These are phyloP conservation scores for Penicillium diatomitis DNA, from an alignment of 495 filamentous ascomycete species.

Conservation along the genomic window DNA sequence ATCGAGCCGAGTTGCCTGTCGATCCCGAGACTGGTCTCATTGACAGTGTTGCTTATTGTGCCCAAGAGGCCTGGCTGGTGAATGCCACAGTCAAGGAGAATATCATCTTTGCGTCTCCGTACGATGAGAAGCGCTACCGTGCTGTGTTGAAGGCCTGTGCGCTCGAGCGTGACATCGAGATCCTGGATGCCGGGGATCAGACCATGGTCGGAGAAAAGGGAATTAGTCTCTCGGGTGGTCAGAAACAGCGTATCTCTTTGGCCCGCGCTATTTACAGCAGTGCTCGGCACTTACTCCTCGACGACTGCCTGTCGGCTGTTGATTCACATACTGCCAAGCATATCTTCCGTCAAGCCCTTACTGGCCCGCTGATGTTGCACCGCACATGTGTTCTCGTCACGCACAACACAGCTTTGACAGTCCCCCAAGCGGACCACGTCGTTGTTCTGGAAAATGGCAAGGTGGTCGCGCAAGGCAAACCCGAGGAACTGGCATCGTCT, in stretches of 20 bases:
- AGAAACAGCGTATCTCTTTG: constrained; percentile 96
- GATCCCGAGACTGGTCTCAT: constrained; percentile 81
- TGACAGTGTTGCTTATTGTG: constrained; percentile 92
- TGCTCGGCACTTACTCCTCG: constrained; percentile 80
- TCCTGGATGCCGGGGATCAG: constrained; percentile 86
- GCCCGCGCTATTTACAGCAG: constrained; percentile 90
- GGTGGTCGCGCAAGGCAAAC: constrained; percentile 62
- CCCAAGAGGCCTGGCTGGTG: constrained; percentile 95
- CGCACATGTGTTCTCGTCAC: constrained; percentile 96
- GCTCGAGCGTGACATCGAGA: constrained; percentile 84
- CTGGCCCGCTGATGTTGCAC: constrained; percentile 77
- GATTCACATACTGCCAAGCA: constrained; percentile 98
- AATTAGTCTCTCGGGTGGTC: constrained; percentile 90
- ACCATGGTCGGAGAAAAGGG: constrained; percentile 96
- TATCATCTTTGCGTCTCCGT: constrained; percentile 81
- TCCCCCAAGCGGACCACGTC: constrained; percentile 67
- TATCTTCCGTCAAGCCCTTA: constrained; percentile 90
- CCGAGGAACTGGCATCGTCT: constrained; percentile 68
- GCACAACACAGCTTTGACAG: constrained; percentile 81
- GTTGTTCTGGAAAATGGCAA: constrained; percentile 84
- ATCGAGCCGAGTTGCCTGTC: constrained; percentile 70
- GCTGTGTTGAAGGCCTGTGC: constrained; percentile 86
- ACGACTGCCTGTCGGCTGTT: constrained; percentile 97
- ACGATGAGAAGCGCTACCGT: constrained; percentile 76
- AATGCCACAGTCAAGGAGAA: constrained; percentile 96